Conservation (phyloP, 805 yeast species). For the Hanseniaspora clermontiae region DNA sequence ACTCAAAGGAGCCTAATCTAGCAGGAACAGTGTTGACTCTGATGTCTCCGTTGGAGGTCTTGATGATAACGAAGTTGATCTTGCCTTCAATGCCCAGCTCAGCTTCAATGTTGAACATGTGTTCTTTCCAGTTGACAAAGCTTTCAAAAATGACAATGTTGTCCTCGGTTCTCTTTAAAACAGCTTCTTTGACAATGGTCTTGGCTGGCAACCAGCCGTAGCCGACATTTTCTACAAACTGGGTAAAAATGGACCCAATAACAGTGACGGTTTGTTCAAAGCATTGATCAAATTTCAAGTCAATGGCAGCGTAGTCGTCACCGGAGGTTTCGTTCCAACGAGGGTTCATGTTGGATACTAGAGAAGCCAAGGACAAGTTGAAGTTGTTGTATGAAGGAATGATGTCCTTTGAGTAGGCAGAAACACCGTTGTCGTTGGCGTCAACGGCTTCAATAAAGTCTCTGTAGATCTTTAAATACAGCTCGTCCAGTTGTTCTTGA, state of each 20-base stretch:
- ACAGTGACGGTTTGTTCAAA: conserved; percentile 61
- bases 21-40: conserved; percentile 87
- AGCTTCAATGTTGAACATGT: conserved; percentile 60
- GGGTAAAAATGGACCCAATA: conserved; percentile 72
- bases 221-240: conserved; percentile 57
- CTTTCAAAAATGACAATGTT: conserved; percentile 59
- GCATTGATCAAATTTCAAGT: conserved; percentile 50
- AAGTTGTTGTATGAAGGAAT: conserved; percentile 57
- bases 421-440: conserved; percentile 91
- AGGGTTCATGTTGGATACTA: conserved; percentile 74
- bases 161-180: conserved; percentile 51
- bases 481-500: conserved; percentile 41
- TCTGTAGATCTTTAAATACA: conserved; percentile 67
- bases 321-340: conserved; percentile 43
- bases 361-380: conserved; percentile 62
- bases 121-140: conserved; percentile 94
- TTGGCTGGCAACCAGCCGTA: conserved; percentile 88
- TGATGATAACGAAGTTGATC: conserved; percentile 65
- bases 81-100: conserved; percentile 42
- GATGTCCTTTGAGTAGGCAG: conserved; percentile 39
- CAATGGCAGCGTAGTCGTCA: conserved; percentile 38
- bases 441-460: conserved; percentile 85
- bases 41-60: conserved; percentile 62
- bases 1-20: conserved; percentile 63
- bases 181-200: conserved; percentile 58